Percentiles rank a stretch among this genome's conserved stretches.
These are phyloP conservation scores for Mortierella hygrophila DNA, from an alignment of 192 early-diverging fungal species.

Conservation along the genomic window DNA sequence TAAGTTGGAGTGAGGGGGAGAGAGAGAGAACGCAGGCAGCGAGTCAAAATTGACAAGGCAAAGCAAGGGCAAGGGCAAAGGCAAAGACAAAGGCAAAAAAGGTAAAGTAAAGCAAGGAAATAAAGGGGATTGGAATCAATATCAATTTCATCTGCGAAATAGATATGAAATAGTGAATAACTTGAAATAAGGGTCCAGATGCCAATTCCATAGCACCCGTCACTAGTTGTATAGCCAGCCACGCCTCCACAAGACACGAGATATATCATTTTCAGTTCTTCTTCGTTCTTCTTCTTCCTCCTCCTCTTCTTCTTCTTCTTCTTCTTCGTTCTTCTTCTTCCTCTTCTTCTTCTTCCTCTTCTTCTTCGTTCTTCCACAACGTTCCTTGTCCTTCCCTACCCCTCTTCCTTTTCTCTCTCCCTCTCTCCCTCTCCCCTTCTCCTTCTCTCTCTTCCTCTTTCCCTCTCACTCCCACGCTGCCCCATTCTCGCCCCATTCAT, in stretches of 20 bases:
- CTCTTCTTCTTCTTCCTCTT: neutral
- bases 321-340: neutral
- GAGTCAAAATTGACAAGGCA: neutral
- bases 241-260: too few relatives aligned
- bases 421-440: neutral
- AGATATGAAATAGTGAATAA: too few relatives aligned
- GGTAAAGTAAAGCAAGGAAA: neutral
- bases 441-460: neutral
- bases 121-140: neutral
- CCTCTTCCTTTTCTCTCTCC: neutral
- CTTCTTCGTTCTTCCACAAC: neutral
- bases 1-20: neutral
- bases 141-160: too few relatives aligned
- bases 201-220: too few relatives aligned
- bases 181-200: too few relatives aligned
- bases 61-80: neutral
- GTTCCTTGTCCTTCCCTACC: neutral
- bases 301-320: neutral
- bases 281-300: neutral
- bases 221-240: too few relatives aligned
- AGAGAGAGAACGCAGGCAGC: neutral
- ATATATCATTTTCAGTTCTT: neutral
- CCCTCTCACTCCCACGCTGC: neutral
- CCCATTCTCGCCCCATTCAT: neutral
- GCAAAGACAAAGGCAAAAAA: neutral